phyloP scores from a whole-genome alignment of 345 rosid species.

The Erucastrum elatum region DNA sequence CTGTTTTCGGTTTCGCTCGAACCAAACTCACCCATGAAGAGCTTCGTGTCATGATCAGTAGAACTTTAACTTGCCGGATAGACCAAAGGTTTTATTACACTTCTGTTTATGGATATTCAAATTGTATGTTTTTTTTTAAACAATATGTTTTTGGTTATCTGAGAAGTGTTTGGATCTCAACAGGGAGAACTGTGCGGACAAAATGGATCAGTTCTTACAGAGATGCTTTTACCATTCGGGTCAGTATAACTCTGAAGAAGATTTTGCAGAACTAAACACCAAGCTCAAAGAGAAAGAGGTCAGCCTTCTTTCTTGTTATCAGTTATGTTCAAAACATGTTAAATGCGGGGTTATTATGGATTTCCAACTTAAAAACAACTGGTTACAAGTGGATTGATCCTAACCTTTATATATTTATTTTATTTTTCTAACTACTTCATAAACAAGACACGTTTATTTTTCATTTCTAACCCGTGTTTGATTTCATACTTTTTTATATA shows the following conservation, averaged over 20 bases:
- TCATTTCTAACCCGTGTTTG: neutral
- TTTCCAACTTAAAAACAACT: no score
- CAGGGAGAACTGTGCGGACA: slow-evolving; percentile 84
- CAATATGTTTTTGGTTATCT: neutral
- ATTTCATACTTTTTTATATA: slow-evolving; percentile 22
- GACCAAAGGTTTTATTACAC: slow-evolving; percentile 60
- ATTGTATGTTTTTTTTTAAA: neutral
- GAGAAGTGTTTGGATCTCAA: slow-evolving; percentile 5
- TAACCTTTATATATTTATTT: no score
- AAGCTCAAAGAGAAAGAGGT: slow-evolving; percentile 90
- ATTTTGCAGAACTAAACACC: slow-evolving; percentile 61
- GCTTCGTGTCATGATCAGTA: slow-evolving; percentile 72
- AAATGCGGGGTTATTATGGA: no score
- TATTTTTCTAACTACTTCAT: no score
- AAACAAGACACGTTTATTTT: neutral
- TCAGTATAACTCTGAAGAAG: slow-evolving; percentile 72
- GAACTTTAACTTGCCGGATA: slow-evolving; percentile 79
- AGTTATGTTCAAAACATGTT: neutral
- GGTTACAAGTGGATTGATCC: no score
- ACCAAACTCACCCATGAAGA: slow-evolving; percentile 72
- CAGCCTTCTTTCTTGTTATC: neutral
- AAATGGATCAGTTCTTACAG: slow-evolving; percentile 75
- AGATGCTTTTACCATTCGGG: slow-evolving; percentile 90
- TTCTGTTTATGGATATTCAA: neutral
- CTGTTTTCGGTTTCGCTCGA: slow-evolving; percentile 79